Percentiles rank a stretch among this genome's conserved stretches.
Conservation (phyloP, 2,329 filamentous ascomycete species). For the Venturia asperata region DNA sequence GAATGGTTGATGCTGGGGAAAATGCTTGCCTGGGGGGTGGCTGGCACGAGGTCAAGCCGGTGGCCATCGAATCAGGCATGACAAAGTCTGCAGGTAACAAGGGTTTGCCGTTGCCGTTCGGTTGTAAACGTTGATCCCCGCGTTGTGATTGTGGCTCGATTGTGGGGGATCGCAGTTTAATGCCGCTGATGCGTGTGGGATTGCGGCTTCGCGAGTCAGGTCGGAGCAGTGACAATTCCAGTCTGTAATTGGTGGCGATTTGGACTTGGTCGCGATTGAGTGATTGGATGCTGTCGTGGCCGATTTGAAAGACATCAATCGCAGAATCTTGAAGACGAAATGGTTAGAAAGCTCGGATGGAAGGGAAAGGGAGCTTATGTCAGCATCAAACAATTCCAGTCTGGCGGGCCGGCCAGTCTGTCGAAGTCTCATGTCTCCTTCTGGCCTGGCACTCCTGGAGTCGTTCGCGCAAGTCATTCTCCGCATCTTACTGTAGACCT, state of each 20-base stretch:
- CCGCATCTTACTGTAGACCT: too few relatives aligned
- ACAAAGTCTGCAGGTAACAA: neutral
- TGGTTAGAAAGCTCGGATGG: neutral
- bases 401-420: too few relatives aligned
- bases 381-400: too few relatives aligned
- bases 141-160: neutral
- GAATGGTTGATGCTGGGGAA: neutral
- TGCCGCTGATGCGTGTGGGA: neutral
- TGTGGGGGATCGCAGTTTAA: neutral
- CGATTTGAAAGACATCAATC: neutral
- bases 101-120: neutral
- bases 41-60: neutral
- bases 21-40: neutral
- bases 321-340: too few relatives aligned
- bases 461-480: too few relatives aligned
- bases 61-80: neutral
- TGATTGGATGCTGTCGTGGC: neutral
- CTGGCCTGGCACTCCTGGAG: too few relatives aligned
- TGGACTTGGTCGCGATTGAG: neutral
- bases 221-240: neutral
- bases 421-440: too few relatives aligned
- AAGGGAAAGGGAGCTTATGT: too few relatives aligned
- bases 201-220: neutral
- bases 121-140: neutral
- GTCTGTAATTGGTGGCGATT: neutral